Conservation (phyloP, 2,329 filamentous ascomycete species). For the Bisporella sp. region DNA sequence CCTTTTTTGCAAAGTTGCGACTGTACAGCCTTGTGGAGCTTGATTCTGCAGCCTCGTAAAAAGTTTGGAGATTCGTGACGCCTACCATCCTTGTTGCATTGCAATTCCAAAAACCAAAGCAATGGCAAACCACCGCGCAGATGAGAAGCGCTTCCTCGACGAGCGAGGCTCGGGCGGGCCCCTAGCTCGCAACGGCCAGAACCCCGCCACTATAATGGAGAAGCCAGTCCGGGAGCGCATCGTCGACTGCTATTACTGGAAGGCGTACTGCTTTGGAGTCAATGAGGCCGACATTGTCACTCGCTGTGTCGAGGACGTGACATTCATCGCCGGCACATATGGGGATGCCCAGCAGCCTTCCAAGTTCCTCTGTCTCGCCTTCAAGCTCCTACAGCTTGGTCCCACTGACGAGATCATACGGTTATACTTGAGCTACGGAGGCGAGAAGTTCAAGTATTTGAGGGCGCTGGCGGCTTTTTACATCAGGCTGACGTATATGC, state of each 20-base stretch:
- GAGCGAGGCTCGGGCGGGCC: constrained; percentile 75
- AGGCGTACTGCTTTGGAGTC: constrained; percentile 95
- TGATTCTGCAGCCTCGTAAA: too few species aligned
- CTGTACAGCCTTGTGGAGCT: too few species aligned
- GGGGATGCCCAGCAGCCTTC: constrained; percentile 79
- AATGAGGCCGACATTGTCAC: constrained; percentile 81
- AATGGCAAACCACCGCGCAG: constrained; percentile 59
- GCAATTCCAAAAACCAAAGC: too few species aligned
- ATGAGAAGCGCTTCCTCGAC: constrained; percentile 78
- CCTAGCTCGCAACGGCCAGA: constrained; percentile 78
- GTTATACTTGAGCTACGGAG: constrained; percentile 73
- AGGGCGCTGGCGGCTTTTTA: constrained; percentile 89
- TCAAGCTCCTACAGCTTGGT: constrained; percentile 86
- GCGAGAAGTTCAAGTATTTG: constrained; percentile 77
- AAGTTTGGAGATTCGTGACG: too few species aligned
- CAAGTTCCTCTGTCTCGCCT: constrained; percentile 87
- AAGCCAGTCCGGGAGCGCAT: constrained; percentile 95
- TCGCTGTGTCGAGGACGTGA: constrained; percentile 76
- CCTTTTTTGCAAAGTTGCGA: too few species aligned
- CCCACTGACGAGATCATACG: constrained; percentile 71
- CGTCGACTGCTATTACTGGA: constrained; percentile 94
- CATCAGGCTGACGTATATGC: constrained; percentile 76
- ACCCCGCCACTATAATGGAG: constrained; percentile 93
- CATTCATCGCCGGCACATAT: constrained; percentile 81
- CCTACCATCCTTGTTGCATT: too few species aligned